A percentile compares a stretch with the other conserved stretches of the same genome.
phyloP scores from a whole-genome alignment of 192 early-diverging fungal species.

The Chytriomyces sp. region DNA sequence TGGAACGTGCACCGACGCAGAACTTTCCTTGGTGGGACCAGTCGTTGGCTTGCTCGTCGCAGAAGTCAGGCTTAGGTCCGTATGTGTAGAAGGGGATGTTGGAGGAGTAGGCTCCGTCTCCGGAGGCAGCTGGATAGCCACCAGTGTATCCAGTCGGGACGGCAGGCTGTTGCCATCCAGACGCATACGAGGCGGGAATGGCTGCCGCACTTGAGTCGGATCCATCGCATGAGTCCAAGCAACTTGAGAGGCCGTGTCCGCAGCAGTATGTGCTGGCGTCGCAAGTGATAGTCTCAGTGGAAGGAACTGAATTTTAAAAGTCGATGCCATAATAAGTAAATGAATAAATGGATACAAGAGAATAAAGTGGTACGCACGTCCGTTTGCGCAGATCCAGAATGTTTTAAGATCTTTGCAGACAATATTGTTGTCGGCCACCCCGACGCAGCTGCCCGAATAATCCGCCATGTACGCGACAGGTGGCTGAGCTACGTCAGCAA shows the following conservation, averaged over 20 bases:
- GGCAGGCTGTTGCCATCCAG: background rate
- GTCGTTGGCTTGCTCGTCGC: too few relatives aligned
- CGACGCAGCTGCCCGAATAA: slow-evolving; percentile 6
- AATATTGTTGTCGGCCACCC: slow-evolving; percentile 19
- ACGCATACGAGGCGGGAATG: background rate
- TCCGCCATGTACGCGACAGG: background rate
- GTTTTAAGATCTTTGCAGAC: background rate
- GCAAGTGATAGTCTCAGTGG: too few relatives aligned
- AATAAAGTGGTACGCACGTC: background rate
- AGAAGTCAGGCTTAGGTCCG: too few relatives aligned
- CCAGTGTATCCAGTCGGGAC: background rate
- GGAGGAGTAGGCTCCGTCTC: background rate
- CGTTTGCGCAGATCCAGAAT: slow-evolving; percentile 1
- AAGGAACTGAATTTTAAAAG: background rate
- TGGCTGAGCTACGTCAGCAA: too few relatives aligned
- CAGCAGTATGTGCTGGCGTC: background rate
- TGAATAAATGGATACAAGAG: background rate
- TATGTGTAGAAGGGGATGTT: background rate
- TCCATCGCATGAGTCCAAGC: background rate
- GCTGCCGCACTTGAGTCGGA: background rate
- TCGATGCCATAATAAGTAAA: background rate
- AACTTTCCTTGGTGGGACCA: too few relatives aligned
- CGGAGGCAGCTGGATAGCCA: background rate
- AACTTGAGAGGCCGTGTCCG: background rate
- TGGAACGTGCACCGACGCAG: too few relatives aligned